Base-by-base conservation (phyloP, 208 protist genomes). In the Crithidia fasciculata region DNA sequence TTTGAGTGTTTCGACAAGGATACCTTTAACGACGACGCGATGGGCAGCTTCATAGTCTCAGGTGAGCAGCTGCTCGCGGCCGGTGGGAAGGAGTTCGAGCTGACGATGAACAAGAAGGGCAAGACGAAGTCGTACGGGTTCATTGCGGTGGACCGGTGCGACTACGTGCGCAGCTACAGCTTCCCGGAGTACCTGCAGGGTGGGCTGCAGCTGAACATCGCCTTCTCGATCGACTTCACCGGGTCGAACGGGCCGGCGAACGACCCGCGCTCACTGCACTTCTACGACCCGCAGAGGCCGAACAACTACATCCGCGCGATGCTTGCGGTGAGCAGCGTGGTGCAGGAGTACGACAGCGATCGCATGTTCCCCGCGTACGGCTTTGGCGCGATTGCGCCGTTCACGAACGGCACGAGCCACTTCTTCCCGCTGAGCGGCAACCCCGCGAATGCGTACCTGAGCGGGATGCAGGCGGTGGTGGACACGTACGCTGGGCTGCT, bases 161-260 rank as follows among this genome's bases (percentile, higher is more conserved):
- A 72, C 41, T 81, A 72, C 58, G 54, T 71, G 52, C 16, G 45
- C 8, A 49, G 36, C 36, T 68, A 54, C 53, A 36, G 13, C 71
- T 95, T 95, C 76, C 12, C 87, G n/a, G 91, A 95, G 50, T 90
- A 83, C 59, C 54, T 95, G 37, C 55, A 72, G 12, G 69, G 54
- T 8, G 89, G 87, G 5, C 62, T 82, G 68, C 65, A 93, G 62
- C 82, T 95, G 18, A 88, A 87, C 45, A 72, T 95, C 9, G 75
- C 77, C 55, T 78, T 95, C 62, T 89, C 80, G 15, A 88, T 95
- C 54, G 91, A 95, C 71, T 95, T 95, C 66, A 95, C 86, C 2
- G 80, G 66, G 2, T 89, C 80, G 41, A 95, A 95, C 67, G 81
- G 84, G 0, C 61, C 86, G 36, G 80, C 82, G 59, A 50, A 47